Evolutionary conservation across 2,329 filamentous ascomycete species (phyloP), one percentile per base, ranked within the genome.

Genomic region (Raffaelea deltoideospora): DNA sequence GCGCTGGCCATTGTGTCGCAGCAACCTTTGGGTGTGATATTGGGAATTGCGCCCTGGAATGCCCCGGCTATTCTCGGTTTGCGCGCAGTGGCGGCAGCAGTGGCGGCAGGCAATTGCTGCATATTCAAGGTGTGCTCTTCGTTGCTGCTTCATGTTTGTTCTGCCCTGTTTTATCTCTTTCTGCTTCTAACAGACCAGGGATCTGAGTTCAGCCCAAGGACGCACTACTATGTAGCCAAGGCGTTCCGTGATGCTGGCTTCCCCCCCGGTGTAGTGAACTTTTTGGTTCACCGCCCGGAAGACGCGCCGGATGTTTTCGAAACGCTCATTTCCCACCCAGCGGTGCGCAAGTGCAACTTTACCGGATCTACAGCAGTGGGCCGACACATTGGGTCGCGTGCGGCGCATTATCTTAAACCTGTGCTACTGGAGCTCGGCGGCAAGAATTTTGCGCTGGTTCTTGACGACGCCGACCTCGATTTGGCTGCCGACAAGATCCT

Each of bases 21-120:
- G n/a, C n/a, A n/a, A n/a, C n/a, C n/a, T n/a, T n/a, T 33, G n/a
- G 85, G 85, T 3, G 83, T 90, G 7, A 67, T 88, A n/a, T 59
- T 90, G 23, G 76, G 72, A 5, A 84, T 92, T 52, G 81, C 79
- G 5, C 82, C 85, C 10, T 93, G 85, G 84, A 74, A 77, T 45
- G 66, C 70, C 4, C 63, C 69, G 3, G 64, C 67, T 44, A 65
- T 74, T 41, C 59, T 76, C 14, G 67, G 65, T 20, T 50, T 62
- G 24, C 61, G 72, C 34, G 54, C 66, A 3, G 67, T 82, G 19
- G 57, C 67, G 11, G 72, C 68, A 43, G 77, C 83, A 4, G 61
- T 90, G 6, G 85, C 85, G 3, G 74, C 72, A 0, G 82, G 82
- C 20, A 87, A 87, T 56, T 84, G 81, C 0, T 69, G 72, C n/a